A percentile compares a stretch with the other conserved stretches of the same genome.
Conservation (phyloP, 2,329 filamentous ascomycete species). For the Xylaria sp. region DNA sequence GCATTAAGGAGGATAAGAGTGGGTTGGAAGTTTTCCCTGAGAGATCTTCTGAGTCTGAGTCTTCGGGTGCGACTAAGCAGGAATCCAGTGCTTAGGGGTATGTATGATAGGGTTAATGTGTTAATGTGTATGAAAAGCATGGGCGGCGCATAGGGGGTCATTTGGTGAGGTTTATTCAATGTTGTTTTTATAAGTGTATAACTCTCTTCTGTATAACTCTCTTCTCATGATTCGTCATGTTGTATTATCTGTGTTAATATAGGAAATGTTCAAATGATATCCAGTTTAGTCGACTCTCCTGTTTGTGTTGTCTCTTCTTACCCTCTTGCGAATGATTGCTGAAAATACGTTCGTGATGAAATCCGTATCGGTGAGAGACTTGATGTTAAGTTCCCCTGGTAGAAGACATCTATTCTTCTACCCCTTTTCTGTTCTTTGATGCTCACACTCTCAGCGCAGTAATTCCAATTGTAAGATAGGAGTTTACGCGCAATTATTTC, state of each 20-base stretch:
- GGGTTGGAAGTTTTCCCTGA: constrained; percentile 47
- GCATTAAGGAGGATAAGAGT: constrained; percentile 56
- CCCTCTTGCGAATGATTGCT: too few relatives aligned
- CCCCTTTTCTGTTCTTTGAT: too few relatives aligned
- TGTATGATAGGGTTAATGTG: background rate
- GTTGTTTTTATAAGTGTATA: background rate
- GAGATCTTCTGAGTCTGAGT: background rate
- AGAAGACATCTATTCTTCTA: background rate
- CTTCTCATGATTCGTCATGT: too few relatives aligned
- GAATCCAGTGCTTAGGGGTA: background rate
- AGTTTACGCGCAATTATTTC: too few relatives aligned
- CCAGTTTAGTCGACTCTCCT: too few relatives aligned
- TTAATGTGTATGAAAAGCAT: constrained; percentile 5
- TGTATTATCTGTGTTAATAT: background rate
- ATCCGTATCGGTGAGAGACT: too few relatives aligned
- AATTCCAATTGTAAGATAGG: too few relatives aligned
- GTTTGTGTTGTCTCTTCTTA: too few relatives aligned
- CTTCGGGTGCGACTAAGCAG: background rate
- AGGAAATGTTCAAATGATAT: background rate
- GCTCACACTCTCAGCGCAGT: too few relatives aligned
- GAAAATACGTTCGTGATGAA: too few relatives aligned
- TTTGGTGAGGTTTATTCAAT: background rate
- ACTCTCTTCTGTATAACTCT: background rate
- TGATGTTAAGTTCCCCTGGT: background rate
- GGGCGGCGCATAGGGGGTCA: constrained; percentile 1